Evolutionary conservation across 2,329 filamentous ascomycete species (phyloP).

Genomic region (Tolypocladium endophyticum): DNA sequence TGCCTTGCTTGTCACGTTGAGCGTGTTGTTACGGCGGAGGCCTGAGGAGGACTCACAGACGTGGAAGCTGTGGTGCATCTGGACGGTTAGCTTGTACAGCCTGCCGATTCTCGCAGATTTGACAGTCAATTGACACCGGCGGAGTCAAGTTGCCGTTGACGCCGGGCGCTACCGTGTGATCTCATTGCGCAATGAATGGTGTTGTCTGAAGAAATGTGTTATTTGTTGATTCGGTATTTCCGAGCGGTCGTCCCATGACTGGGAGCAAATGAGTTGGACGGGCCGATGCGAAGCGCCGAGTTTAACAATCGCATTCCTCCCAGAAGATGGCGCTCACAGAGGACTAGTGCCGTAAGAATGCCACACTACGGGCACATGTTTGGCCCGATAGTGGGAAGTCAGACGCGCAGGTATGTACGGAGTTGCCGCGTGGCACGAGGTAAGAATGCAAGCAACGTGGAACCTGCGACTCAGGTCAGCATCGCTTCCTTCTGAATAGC

Average conservation of each 20-base stretch:
- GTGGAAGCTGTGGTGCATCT: background rate
- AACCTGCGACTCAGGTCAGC: background rate
- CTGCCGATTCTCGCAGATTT: background rate
- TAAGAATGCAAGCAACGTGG: background rate
- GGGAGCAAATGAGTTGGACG: background rate
- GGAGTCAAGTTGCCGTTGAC: background rate
- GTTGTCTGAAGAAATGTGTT: background rate
- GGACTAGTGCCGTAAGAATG: background rate
- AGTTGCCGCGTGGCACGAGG: background rate
- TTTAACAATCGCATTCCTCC: background rate
- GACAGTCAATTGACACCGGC: background rate
- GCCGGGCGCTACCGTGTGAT: background rate
- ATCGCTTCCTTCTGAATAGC: background rate
- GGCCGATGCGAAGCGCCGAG: background rate
- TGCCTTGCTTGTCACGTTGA: background rate
- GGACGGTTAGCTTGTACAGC: background rate
- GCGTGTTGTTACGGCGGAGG: background rate
- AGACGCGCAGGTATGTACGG: background rate
- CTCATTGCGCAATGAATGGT: background rate
- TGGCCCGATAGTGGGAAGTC: background rate
- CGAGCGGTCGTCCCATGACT: background rate
- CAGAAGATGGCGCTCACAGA: background rate
- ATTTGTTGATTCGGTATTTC: background rate
- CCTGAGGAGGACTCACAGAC: background rate
- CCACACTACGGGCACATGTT: background rate